phyloP scores from a whole-genome alignment of 768 basidiomycete genomes.

The Clavulina sp. region DNA sequence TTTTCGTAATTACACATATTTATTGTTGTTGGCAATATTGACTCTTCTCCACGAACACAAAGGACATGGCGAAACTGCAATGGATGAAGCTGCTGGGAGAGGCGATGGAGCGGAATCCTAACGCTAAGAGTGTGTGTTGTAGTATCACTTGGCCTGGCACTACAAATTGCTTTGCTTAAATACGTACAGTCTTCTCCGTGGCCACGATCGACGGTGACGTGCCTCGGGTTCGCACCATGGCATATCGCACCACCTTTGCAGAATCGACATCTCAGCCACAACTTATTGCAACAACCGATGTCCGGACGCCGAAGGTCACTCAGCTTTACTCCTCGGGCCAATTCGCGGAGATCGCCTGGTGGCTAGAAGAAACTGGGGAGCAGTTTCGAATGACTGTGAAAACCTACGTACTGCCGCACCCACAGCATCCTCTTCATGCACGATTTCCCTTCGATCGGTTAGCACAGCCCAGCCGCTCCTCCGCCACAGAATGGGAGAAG shows the following conservation, averaged over 20 bases:
- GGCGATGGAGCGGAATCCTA: constrained; percentile 1
- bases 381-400: constrained; percentile 57
- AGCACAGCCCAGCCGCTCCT: constrained; percentile 26
- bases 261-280: constrained; percentile 29
- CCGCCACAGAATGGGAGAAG: constrained; percentile 38
- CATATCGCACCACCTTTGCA: constrained; percentile 40
- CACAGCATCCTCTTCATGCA: constrained; percentile 22
- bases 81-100: constrained; percentile 6
- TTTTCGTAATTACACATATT: too few species aligned
- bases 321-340: constrained; percentile 25
- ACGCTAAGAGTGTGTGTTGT: constrained; percentile 7
- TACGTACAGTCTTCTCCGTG: background rate
- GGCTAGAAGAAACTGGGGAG: constrained; percentile 45
- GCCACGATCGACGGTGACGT: constrained; percentile 28
- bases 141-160: background rate
- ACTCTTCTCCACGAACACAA: too few species aligned
- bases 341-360: constrained; percentile 52
- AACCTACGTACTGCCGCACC: constrained; percentile 37
- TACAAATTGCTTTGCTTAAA: background rate
- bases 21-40: too few species aligned
- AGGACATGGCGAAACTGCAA: background rate
- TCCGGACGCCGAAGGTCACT: constrained; percentile 47
- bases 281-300: constrained; percentile 50
- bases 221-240: constrained; percentile 47
- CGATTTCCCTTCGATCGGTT: constrained; percentile 18